Base-by-base conservation (phyloP, 768 basidiomycete species). In the Xerocomellus chrysenteron region DNA sequence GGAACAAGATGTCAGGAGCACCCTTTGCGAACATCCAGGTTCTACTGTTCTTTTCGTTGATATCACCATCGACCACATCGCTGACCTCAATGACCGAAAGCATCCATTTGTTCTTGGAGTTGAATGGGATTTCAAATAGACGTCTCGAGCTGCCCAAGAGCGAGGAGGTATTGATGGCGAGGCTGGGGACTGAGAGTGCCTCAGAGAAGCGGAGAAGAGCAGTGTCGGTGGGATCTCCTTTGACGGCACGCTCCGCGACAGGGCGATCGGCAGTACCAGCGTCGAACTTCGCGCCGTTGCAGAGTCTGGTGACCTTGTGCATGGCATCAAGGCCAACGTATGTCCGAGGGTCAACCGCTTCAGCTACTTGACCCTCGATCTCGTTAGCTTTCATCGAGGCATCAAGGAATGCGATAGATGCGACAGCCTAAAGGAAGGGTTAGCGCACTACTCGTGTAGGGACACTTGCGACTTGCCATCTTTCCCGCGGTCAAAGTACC, bases 31-130 rank as follows among this genome's bases (percentile, higher is more conserved):
- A 70, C 55, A 85, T 67, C 66, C 78, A 68, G 0, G 56, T 63
- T 35, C 6, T 60, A 8, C 50, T 30, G 7, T 41, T 39, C 47
- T 59, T 52, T 52, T 62, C 47, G 42, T 37, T 43, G 17, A 57
- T 48, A 2, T 60, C 45, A 24, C 57, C 48, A 14, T 60, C 40
- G n/a, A 46, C 46, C 50, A 57, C 10, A 59, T 61, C 44, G 60
- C 64, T 56, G 36, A 71, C 37, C 12, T 67, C 47, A 1, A 75
- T 60, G 50, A 81, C 70, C 49, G 76, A 80, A 47, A 84, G 73
- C 79, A 84, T 84, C 76, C 77, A 84, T 65, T 85, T 86, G 60
- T 82, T 81, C 62, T 76, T 77, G 12, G 80, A 82, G 48, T 79
- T 78, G 68, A 78, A 78, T 1, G 74, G 76, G 21, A 78, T 73